These are phyloP conservation scores for Pogostemon cablin DNA, from an alignment of 257 asterid genomes.

Conservation along the genomic window DNA sequence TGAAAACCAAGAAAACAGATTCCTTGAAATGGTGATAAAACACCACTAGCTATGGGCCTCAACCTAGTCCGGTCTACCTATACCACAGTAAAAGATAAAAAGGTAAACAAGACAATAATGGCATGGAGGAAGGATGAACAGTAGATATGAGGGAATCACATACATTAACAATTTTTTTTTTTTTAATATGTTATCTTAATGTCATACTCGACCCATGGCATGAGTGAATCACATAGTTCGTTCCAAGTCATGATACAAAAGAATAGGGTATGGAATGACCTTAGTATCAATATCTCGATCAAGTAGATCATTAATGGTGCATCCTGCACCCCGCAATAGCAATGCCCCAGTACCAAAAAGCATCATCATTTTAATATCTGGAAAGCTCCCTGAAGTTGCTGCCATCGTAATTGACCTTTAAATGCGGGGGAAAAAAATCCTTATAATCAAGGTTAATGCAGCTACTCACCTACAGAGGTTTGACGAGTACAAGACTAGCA, in stretches of 20 bases:
- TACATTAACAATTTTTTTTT: too few species aligned
- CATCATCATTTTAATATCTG: constrained; percentile 81
- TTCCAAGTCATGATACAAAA: constrained; percentile 8
- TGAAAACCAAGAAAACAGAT: constrained; percentile 85
- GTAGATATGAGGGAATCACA: constrained; percentile 16
- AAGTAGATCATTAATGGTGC: constrained; percentile 85
- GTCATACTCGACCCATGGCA: neutral
- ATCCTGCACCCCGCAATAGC: constrained; percentile 92
- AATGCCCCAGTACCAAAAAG: constrained; percentile 89
- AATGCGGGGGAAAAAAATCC: constrained; percentile 29
- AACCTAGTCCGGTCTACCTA: constrained; percentile 90
- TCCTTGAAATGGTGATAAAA: constrained; percentile 78
- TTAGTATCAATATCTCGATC: constrained; percentile 88
- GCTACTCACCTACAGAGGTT: too few species aligned
- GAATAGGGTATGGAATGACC: constrained; percentile 40
- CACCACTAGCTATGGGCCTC: constrained; percentile 95
- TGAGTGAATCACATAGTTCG: neutral
- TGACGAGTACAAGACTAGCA: neutral
- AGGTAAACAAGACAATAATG: constrained; percentile 38
- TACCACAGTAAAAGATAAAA: constrained; percentile 34
- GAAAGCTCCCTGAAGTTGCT: constrained; percentile 75
- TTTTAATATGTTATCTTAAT: neutral
- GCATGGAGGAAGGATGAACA: constrained; percentile 18
- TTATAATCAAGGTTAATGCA: constrained; percentile 1
- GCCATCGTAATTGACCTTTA: constrained; percentile 89